Evolutionary conservation across 441 rosid genomes (phyloP).

Genomic region (Jatropha podagrica): DNA sequence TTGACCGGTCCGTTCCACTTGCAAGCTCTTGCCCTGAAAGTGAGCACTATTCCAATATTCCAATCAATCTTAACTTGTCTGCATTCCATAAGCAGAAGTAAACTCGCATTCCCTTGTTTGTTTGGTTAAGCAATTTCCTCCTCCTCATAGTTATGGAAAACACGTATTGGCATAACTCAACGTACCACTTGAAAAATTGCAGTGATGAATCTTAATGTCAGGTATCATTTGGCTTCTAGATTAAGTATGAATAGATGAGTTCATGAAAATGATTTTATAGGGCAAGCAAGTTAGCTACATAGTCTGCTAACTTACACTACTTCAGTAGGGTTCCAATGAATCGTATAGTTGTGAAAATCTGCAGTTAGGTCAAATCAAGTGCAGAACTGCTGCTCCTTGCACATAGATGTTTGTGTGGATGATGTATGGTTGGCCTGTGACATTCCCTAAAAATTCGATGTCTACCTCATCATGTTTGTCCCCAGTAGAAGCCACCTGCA

Average conservation of each 20-base stretch:
- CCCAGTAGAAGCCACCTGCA: slow-evolving; percentile 57
- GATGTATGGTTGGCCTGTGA: slow-evolving; percentile 60
- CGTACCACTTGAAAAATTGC: slow-evolving; percentile 42
- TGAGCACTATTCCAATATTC: slow-evolving; percentile 53
- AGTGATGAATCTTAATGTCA: neutral
- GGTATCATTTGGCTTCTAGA: neutral
- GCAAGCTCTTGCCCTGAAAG: slow-evolving; percentile 52
- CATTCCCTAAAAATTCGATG: slow-evolving; percentile 59
- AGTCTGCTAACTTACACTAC: slow-evolving; percentile 37
- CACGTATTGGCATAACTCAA: slow-evolving; percentile 63
- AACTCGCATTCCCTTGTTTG: slow-evolving; percentile 51
- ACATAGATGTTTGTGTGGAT: slow-evolving; percentile 60
- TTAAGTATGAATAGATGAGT: neutral
- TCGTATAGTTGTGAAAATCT: slow-evolving; percentile 63
- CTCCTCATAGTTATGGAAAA: slow-evolving; percentile 53
- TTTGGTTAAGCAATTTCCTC: slow-evolving; percentile 53
- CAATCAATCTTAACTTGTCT: slow-evolving; percentile 59
- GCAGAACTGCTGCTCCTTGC: slow-evolving; percentile 67
- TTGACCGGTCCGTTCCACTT: slow-evolving; percentile 62
- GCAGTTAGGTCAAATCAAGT: slow-evolving; percentile 76
- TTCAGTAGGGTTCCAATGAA: slow-evolving; percentile 62
- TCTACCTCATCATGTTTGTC: slow-evolving; percentile 61
- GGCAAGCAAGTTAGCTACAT: slow-evolving; percentile 11
- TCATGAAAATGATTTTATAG: neutral
- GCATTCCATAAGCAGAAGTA: slow-evolving; percentile 73